Evolutionary conservation across 306 rosid genomes (phyloP).

Genomic region (Purshia tridentata): DNA sequence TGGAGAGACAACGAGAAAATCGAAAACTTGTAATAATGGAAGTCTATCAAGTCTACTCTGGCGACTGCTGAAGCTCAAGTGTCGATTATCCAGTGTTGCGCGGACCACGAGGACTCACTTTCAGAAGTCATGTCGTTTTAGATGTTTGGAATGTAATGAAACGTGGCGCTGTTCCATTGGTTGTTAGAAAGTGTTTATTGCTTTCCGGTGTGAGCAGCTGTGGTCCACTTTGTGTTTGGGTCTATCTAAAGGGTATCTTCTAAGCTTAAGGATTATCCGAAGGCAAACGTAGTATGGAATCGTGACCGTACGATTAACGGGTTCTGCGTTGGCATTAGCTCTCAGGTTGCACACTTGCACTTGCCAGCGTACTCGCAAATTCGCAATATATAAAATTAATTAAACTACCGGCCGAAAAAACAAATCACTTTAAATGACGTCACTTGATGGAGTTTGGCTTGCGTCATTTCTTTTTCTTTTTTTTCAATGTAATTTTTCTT

Average conservation of each 20-base stretch:
- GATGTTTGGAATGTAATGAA: accelerated
- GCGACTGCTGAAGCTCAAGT: conserved; percentile 36
- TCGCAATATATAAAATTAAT: neutral
- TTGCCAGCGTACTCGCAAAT: too few relatives aligned
- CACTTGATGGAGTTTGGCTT: neutral
- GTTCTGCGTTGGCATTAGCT: too few relatives aligned
- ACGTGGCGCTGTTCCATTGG: neutral
- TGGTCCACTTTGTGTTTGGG: neutral
- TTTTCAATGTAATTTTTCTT: neutral
- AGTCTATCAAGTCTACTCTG: conserved; percentile 47
- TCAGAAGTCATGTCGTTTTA: neutral
- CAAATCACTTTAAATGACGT: neutral
- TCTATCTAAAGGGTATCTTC: neutral
- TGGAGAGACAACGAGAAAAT: conserved; percentile 40
- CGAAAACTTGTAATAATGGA: conserved; percentile 21
- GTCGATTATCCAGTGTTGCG: conserved; percentile 26
- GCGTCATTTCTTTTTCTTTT: neutral
- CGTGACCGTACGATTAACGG: conserved; percentile 38
- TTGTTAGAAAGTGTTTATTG: neutral
- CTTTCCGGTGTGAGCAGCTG: neutral
- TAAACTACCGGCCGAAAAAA: neutral
- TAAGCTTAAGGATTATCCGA: conserved; percentile 9
- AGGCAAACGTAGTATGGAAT: conserved; percentile 8
- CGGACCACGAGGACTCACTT: conserved; percentile 12
- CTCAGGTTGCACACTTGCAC: too few relatives aligned